Conservation (phyloP, 2,329 filamentous ascomycete genomes). For the Shiraia bambusicola region DNA sequence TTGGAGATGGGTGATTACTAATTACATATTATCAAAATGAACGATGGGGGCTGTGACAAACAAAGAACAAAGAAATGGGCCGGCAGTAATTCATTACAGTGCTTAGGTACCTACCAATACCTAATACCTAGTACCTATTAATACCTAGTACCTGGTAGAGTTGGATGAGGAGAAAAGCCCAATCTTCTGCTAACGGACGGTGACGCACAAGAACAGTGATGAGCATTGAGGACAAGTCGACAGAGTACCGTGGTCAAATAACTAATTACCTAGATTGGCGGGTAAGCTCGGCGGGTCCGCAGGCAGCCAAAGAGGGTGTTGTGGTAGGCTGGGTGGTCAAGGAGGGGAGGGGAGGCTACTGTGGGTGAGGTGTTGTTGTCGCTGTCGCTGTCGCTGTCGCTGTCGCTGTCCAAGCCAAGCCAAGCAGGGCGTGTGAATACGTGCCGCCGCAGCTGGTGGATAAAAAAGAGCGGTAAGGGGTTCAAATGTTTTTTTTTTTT, state of each 20-base stretch:
- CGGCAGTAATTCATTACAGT: no score
- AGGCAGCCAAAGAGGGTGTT: constrained; percentile 6
- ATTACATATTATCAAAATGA: neutral
- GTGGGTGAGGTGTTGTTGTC: constrained; percentile 13
- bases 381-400: no score
- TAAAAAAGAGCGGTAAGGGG: constrained; percentile 7
- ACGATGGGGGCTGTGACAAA: neutral
- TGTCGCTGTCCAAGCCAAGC: constrained; percentile 10
- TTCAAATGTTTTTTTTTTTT: constrained; percentile 11
- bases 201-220: neutral
- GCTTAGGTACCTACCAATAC: no score
- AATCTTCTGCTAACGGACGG: neutral
- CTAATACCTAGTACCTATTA: no score
- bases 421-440: constrained; percentile 11
- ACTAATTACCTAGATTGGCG: no score
- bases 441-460: constrained; percentile 15
- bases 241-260: constrained; percentile 2
- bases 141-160: no score
- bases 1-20: constrained; percentile 15
- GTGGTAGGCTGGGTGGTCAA: constrained; percentile 9
- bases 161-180: no score
- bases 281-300: constrained; percentile 18
- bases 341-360: no score
- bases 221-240: neutral
- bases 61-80: no score